A percentile compares a stretch with the other conserved stretches of the same genome.
These are phyloP conservation scores for Colletotrichum filicis DNA, from an alignment of 2,329 filamentous ascomycete species.

Conservation along the genomic window DNA sequence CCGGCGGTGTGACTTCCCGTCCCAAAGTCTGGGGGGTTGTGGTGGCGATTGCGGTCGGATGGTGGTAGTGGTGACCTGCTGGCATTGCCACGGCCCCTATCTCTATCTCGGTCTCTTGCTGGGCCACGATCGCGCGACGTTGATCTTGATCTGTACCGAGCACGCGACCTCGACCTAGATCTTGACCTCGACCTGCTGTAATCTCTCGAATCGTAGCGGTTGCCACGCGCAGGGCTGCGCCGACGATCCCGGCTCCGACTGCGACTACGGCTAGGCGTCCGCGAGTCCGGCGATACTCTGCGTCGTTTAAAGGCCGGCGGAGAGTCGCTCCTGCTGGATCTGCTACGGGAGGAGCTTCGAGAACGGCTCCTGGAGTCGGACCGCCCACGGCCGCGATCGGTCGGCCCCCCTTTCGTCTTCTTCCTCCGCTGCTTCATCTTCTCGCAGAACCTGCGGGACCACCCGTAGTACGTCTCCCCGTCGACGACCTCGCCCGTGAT, in stretches of 20 bases:
- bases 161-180: conserved; percentile 34
- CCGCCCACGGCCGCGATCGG: conserved; percentile 45
- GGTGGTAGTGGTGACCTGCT: conserved; percentile 30
- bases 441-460: conserved; percentile 83
- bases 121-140: conserved; percentile 36
- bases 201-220: conserved; percentile 37
- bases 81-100: neutral
- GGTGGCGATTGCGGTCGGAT: conserved; percentile 1
- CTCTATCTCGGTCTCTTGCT: conserved; percentile 12
- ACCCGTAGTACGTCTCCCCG: conserved; percentile 87
- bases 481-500: conserved; percentile 72
- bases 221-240: conserved; percentile 30
- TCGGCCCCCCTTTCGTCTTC: conserved; percentile 41
- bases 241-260: conserved; percentile 43
- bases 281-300: conserved; percentile 48
- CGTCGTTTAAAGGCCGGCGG: conserved; percentile 53
- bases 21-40: conserved; percentile 16
- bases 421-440: conserved; percentile 75
- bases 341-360: conserved; percentile 39
- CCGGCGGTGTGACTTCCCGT: neutral
- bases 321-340: conserved; percentile 46
- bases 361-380: conserved; percentile 47
- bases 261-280: conserved; percentile 44
- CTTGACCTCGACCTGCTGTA: conserved; percentile 41
- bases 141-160: conserved; percentile 32